phyloP scores from a whole-genome alignment of 2,329 filamentous ascomycete genomes.

The Apiospora koreana region DNA sequence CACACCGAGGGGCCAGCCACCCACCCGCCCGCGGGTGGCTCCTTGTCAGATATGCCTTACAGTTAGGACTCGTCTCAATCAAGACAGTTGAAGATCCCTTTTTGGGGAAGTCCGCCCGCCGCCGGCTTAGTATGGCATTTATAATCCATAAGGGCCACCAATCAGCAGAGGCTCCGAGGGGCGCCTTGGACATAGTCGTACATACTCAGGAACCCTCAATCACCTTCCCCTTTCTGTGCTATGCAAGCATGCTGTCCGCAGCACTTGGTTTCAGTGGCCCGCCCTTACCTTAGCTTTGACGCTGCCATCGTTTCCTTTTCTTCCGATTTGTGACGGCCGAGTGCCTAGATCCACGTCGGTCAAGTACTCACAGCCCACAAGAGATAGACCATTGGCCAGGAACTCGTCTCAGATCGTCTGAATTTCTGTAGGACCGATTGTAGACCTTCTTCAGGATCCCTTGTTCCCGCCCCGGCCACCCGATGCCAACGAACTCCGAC shows the following conservation, averaged over 20 bases:
- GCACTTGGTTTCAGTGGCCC: not conserved
- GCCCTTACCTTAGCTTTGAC: not conserved
- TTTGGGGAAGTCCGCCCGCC: not conserved
- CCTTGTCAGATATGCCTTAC: not conserved
- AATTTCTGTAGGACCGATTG: not conserved
- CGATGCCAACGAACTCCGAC: not conserved
- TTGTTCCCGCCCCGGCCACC: not conserved
- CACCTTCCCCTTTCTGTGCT: not conserved
- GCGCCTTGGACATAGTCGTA: not conserved
- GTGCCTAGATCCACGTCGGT: not conserved
- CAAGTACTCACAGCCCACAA: not conserved
- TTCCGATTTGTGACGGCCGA: not conserved
- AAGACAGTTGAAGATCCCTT: not conserved
- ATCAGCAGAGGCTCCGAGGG: not conserved
- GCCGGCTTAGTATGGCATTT: not conserved
- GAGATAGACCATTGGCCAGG: not conserved
- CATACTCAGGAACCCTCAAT: not conserved
- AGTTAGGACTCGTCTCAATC: not conserved
- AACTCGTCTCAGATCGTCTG: not conserved
- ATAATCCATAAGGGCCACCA: not conserved
- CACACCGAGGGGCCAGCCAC: not conserved
- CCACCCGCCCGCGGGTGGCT: not conserved
- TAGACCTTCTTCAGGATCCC: not conserved
- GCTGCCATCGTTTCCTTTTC: not conserved
- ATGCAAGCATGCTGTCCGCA: not conserved